Conservation (phyloP, 129 eudicot species). For the Lonicera japonica region DNA sequence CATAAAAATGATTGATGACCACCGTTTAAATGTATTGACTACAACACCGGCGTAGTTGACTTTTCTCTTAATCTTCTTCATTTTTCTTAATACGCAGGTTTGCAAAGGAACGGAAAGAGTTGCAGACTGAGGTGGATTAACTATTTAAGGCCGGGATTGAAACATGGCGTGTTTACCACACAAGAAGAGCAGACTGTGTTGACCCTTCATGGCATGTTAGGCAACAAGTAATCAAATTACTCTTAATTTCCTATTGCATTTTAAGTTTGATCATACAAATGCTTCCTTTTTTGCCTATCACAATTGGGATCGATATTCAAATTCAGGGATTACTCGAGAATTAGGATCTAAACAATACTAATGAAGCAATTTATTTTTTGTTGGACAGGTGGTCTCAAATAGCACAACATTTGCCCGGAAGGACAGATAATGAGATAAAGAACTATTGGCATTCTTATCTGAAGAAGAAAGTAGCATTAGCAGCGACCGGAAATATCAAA, state of each 20-base stretch:
- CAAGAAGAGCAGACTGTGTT: slow-evolving; percentile 56
- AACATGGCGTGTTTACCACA: slow-evolving; percentile 49
- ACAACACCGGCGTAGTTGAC: slow-evolving; percentile 17
- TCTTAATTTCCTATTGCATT: background rate
- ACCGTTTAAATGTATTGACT: background rate
- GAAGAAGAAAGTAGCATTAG: slow-evolving; percentile 38
- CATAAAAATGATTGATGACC: slow-evolving; percentile 1
- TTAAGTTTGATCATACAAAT: too few relatives aligned
- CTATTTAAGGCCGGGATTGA: slow-evolving; percentile 80
- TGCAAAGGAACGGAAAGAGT: slow-evolving; percentile 82
- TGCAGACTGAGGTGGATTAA: slow-evolving; percentile 90
- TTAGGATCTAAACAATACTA: background rate
- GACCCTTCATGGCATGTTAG: slow-evolving; percentile 54
- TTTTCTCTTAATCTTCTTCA: background rate
- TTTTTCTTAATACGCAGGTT: slow-evolving; percentile 37
- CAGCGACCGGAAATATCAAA: slow-evolving; percentile 18
- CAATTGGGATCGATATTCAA: background rate
- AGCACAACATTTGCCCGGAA: slow-evolving; percentile 68
- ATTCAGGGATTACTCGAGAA: background rate
- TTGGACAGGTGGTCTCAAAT: slow-evolving; percentile 73
- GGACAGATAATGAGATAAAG: slow-evolving; percentile 81
- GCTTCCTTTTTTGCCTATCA: background rate
- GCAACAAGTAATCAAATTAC: slow-evolving; percentile 77
- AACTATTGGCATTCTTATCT: slow-evolving; percentile 75
- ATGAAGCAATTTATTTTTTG: background rate